phyloP scores from a whole-genome alignment of 73 alveolate genomes.

The Breviolum minutum region DNA sequence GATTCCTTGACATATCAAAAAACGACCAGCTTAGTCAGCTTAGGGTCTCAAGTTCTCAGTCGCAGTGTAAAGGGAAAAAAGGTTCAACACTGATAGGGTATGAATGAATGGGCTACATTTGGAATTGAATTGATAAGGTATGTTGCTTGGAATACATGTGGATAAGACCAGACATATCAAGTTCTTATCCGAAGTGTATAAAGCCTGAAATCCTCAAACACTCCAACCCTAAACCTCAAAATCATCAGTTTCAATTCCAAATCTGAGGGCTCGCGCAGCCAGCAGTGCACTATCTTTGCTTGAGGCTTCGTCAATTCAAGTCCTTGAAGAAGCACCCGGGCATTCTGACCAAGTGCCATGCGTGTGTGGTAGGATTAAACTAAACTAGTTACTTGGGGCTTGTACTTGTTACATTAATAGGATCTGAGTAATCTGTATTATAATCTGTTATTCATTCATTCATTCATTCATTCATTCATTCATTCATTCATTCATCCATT shows the following conservation, averaged over 20 bases:
- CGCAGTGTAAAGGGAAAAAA: too few species aligned
- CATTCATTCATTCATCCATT: too few species aligned
- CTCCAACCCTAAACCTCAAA: slow-evolving; percentile 9
- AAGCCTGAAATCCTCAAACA: neutral
- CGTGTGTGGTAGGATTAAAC: neutral
- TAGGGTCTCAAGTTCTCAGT: neutral
- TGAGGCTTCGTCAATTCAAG: slow-evolving; percentile 83
- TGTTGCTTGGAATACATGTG: too few species aligned
- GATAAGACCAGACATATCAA: too few species aligned
- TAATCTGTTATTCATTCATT: too few species aligned
- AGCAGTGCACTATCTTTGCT: neutral
- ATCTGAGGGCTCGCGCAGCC: neutral
- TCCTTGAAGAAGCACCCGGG: slow-evolving; percentile 76
- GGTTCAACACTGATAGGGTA: too few species aligned
- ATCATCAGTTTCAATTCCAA: neutral
- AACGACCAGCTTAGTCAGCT: neutral
- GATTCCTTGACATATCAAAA: neutral
- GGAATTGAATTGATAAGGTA: too few species aligned
- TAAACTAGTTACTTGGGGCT: too few species aligned
- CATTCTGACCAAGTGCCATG: slow-evolving; percentile 64
- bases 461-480: too few species aligned
- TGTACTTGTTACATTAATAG: neutral
- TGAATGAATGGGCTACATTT: too few species aligned
- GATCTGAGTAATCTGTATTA: neutral
- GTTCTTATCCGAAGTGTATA: too few species aligned